Conservation (phyloP, 495 filamentous ascomycete genomes). For the Terfezia claveryi region DNA sequence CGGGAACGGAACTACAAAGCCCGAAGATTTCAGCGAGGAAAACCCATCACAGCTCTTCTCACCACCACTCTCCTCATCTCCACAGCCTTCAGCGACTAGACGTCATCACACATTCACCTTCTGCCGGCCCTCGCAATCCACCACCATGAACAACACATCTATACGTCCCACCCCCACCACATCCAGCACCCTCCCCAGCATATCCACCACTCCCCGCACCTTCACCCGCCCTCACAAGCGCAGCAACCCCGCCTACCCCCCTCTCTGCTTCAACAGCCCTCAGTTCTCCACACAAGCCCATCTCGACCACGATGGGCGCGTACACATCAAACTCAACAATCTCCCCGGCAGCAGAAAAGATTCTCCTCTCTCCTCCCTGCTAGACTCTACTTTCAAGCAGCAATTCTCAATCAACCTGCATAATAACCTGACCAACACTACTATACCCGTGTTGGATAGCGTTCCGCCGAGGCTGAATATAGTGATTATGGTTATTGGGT, state of each 20-base stretch:
- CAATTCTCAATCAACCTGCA: slow-evolving; percentile 14
- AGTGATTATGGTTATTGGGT: slow-evolving; percentile 61
- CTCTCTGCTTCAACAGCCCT: slow-evolving; percentile 36
- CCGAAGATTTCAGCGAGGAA: no score
- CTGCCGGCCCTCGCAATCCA: no score
- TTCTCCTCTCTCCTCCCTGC: background rate
- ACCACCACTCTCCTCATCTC: no score
- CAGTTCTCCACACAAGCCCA: slow-evolving; percentile 42
- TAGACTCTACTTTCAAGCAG: slow-evolving; percentile 20
- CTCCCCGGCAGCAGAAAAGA: slow-evolving; percentile 33
- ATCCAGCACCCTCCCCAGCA: no score
- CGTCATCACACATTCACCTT: no score
- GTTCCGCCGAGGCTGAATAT: slow-evolving; percentile 39
- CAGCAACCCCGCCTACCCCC: slow-evolving; percentile 6
- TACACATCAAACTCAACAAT: slow-evolving; percentile 48
- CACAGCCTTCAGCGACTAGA: no score
- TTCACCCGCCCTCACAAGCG: background rate
- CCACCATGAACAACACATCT: no score
- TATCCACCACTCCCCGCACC: background rate
- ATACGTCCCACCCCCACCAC: no score
- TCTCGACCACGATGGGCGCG: slow-evolving; percentile 46
- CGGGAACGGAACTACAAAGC: no score
- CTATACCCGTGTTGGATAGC: background rate
- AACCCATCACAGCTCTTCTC: no score
- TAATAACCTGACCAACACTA: no score